Conservation (phyloP, 176 grass and related monocot species). For the Rhynchospora breviuscula region DNA sequence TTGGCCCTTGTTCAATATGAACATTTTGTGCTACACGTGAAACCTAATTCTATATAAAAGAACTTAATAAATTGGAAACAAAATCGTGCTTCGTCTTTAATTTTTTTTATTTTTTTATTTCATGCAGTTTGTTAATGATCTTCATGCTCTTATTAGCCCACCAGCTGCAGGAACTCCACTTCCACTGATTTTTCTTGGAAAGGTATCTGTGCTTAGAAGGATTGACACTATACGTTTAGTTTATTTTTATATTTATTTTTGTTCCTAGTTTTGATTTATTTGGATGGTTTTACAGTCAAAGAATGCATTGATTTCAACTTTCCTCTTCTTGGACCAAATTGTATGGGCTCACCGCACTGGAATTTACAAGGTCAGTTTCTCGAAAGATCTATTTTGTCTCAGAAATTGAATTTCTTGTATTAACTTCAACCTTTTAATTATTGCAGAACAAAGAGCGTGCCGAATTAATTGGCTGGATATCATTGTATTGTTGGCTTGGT, state of each 20-base stretch:
- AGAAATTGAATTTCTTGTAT: background rate
- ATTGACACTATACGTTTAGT: conserved; percentile 3
- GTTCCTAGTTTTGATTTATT: conserved; percentile 14
- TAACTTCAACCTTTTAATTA: conserved; percentile 2
- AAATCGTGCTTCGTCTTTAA: background rate
- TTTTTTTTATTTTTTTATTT: background rate
- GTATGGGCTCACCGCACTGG: conserved; percentile 88
- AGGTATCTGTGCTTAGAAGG: conserved; percentile 36
- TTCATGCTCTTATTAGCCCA: conserved; percentile 74
- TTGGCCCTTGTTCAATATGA: background rate
- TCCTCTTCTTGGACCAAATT: conserved; percentile 89
- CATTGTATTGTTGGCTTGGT: conserved; percentile 67
- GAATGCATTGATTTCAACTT: conserved; percentile 80
- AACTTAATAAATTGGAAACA: background rate
- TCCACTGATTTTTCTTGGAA: conserved; percentile 77
- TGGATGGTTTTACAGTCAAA: conserved; percentile 48
- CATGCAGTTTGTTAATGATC: conserved; percentile 85
- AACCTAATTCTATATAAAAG: background rate
- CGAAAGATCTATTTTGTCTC: background rate
- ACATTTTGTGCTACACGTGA: background rate
- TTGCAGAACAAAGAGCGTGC: conserved; percentile 72
- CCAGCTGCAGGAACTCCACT: conserved; percentile 74
- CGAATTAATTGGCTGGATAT: conserved; percentile 51
- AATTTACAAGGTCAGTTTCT: conserved; percentile 72
- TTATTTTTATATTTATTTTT: background rate